Percentiles rank a stretch among this genome's conserved stretches.
phyloP scores from a whole-genome alignment of 139 green algal genomes.

The Chlorella sorokiniana region DNA sequence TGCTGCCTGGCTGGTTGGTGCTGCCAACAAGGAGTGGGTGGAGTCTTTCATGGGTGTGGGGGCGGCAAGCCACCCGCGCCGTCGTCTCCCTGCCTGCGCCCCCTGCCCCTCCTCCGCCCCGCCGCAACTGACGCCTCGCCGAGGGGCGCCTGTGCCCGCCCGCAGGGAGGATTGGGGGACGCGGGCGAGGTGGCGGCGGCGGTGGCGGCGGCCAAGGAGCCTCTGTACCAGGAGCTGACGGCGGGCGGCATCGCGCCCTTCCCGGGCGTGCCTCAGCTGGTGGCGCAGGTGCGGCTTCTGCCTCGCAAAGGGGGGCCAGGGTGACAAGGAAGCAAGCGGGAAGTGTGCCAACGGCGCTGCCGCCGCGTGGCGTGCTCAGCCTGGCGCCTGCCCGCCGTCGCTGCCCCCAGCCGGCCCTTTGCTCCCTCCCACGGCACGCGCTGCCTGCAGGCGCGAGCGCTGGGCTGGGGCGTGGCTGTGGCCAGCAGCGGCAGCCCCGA shows the following conservation, averaged over 20 bases:
- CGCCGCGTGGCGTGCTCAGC: background rate
- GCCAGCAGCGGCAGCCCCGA: constrained; percentile 60
- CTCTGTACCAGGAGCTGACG: constrained; percentile 57
- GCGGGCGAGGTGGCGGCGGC: constrained; percentile 25
- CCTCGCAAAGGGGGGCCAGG: no score
- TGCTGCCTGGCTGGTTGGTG: background rate
- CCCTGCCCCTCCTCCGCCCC: no score
- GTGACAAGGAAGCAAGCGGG: background rate
- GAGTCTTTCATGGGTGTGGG: no score
- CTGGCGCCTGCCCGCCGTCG: background rate
- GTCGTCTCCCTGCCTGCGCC: no score
- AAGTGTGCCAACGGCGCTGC: background rate
- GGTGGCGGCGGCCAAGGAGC: constrained; percentile 64
- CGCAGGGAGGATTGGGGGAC: constrained; percentile 41
- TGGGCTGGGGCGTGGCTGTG: constrained; percentile 50
- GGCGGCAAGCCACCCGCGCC: no score
- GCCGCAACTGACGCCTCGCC: no score
- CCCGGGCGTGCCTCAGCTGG: constrained; percentile 36
- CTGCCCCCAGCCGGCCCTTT: background rate
- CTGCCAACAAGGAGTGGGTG: background rate
- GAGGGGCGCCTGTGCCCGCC: no score
- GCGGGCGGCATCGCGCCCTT: constrained; percentile 52
- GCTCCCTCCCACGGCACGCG: background rate
- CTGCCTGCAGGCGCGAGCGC: constrained; percentile 8
- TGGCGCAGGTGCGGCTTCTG: background rate